Evolutionary conservation across 257 asterid species (phyloP).

Genomic region (Voacanga thouarsii): DNA sequence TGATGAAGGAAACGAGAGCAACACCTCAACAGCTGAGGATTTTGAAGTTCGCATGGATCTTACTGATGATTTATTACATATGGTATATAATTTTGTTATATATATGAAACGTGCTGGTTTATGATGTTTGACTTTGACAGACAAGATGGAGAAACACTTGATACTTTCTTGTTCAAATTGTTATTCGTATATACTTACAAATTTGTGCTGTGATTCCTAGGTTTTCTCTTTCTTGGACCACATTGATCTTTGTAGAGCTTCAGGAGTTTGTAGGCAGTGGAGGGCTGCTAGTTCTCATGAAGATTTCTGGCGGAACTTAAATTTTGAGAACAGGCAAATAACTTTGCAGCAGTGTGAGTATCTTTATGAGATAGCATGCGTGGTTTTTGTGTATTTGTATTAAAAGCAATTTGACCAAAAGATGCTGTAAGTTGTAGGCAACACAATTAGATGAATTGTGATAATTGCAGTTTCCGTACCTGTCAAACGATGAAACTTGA

Average conservation of each 20-base stretch:
- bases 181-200: neutral
- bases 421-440: neutral
- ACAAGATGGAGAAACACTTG: neutral
- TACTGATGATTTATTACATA: conserved; percentile 90
- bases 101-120: conserved; percentile 2
- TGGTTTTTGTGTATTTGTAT: neutral
- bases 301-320: conserved; percentile 91
- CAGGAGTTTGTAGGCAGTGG: conserved; percentile 95
- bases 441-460: neutral
- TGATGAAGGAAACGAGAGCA: conserved; percentile 32
- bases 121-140: neutral
- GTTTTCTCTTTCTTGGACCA: conserved; percentile 88
- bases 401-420: neutral
- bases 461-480: neutral
- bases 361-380: neutral
- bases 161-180: neutral
- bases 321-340: conserved; percentile 74
- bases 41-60: conserved; percentile 87
- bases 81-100: conserved; percentile 45
- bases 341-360: conserved; percentile 76
- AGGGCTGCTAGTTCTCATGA: conserved; percentile 94
- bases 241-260: conserved; percentile 86
- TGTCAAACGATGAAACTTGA: neutral
- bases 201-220: conserved; percentile 32
- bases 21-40: conserved; percentile 39